Evolutionary conservation across 306 rosid genomes (phyloP), one percentile per base, ranked within the genome.

Genomic region (Quercus berberidifolia): DNA sequence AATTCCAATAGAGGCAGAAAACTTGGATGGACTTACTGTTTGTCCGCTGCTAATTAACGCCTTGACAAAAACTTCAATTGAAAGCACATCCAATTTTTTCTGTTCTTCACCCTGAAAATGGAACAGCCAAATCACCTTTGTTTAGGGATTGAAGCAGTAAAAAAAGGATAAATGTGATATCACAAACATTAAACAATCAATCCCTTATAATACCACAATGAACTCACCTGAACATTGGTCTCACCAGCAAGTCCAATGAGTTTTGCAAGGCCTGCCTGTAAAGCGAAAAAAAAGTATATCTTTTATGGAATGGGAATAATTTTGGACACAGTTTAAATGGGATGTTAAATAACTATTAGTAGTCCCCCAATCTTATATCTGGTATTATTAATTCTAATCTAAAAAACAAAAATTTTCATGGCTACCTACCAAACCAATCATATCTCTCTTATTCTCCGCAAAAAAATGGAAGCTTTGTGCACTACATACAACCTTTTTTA

Each of bases 211-310:
- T 77, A 28, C 5, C 41, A 74, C 31, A 31, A 55, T 9, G 15
- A 72, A 74, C 23, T 83, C 82, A 51, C 99, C 99, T 94, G 97
- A 67, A 94, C 89, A 84, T 94, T 94, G 73, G 97, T 94, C 85
- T 90, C 99, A 75, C 99, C 99, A 51, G 99, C 98, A 79, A 93
- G 94, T 84, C 98, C 99, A 79, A 93, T 91, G 69, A 95, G 97
- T 80, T 95, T 93, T 19, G 99, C 98, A 71, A 95, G 90, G 71
- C 98, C 99, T 35, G 98, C 99, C 99, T 95, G 91, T 81, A 68
- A 74, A 33, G 12, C 5, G 15, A 73, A 26, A 18, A 26, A 18
- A 17, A 26, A 7, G 14, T 38, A 38, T 0, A 2, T 38, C 46
- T 38, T 7, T 38, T 38, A 38, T 38, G 11, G 46, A 8, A 38